Evolutionary conservation across 2,329 filamentous ascomycete species (phyloP), one percentile per base, ranked within the genome.

Genomic region (Pseudocercospora musae): DNA sequence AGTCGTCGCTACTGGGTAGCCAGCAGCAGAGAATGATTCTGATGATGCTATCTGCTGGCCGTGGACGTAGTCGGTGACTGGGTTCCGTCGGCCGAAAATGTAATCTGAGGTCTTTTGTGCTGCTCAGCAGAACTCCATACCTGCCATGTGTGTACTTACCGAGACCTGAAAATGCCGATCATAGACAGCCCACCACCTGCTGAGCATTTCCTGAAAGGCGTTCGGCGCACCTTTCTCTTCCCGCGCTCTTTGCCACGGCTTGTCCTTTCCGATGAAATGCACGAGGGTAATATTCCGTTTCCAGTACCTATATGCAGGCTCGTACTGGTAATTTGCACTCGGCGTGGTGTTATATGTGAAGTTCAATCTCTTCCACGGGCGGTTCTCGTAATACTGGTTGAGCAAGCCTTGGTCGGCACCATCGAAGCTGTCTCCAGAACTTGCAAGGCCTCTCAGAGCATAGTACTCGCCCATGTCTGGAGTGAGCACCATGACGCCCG

Each of bases 271-370:
- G 71, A 99, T 98, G 77, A 97, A 99, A 78, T 99, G 95, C 25
- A 96, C 89, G 80, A 96, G 85, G 73, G 85, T 93, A 71, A 99
- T 96, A 70, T 87, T 90, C 53, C 89, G 90, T 78, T 96, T 91
- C 76, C 96, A 96, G 81, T 98, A 92, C 68, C 88, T 87, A 78
- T 96, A 99, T 57, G 95, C 95, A 11, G 95, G 95, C 60, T 97
- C 84, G 78, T 98, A 99, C 79, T 99, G 95, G 79, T 99, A 99
- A 76, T 96, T 92, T 23, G 90, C 93, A 66, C 91, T 97, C 0
- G 95, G 95, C 0, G 95, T 99, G 77, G 95, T 95, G 76, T 99
- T 99, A 82, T 98, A 99, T 56, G 88, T 89, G 78, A 99, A 99
- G 78, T 91, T 93, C 73, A 99, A 78, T 68, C 93, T 88, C 77